Evolutionary conservation across 805 yeast species (phyloP).

Genomic region (Komagataella ulmi): DNA sequence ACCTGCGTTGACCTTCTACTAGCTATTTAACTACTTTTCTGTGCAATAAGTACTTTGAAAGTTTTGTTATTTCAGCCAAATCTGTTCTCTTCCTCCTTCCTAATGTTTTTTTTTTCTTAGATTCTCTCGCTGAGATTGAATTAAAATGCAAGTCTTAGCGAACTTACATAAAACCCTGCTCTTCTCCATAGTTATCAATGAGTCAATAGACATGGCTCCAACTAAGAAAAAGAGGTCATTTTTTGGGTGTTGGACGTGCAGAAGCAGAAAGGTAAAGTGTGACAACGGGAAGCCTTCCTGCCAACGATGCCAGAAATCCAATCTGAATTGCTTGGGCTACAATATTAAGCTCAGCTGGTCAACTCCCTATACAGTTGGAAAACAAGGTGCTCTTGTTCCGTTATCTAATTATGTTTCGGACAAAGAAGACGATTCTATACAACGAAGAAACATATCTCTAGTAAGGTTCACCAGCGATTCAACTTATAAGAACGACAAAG

Average conservation of each 20-base stretch:
- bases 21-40: too few relatives aligned
- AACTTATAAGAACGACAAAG: constrained; percentile 23
- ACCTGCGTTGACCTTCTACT: too few relatives aligned
- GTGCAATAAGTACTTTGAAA: not conserved
- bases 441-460: constrained; percentile 31
- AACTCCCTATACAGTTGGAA: constrained; percentile 21
- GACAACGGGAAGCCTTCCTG: constrained; percentile 33
- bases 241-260: constrained; percentile 45
- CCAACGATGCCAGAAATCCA: constrained; percentile 29
- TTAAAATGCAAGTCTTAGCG: not conserved
- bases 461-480: constrained; percentile 23
- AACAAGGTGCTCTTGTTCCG: constrained; percentile 10
- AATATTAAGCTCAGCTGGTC: constrained; percentile 34
- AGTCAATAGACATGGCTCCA: not conserved
- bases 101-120: not conserved
- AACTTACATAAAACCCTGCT: not conserved
- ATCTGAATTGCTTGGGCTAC: constrained; percentile 34
- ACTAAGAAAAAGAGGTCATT: constrained; percentile 17
- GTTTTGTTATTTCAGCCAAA: not conserved
- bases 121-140: not conserved
- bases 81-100: not conserved
- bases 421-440: constrained; percentile 13
- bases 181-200: not conserved
- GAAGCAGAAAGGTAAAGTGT: constrained; percentile 39
- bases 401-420: constrained; percentile 3